These are phyloP conservation scores for Apiosordaria backusii DNA, from an alignment of 495 filamentous ascomycete species.

Conservation along the genomic window DNA sequence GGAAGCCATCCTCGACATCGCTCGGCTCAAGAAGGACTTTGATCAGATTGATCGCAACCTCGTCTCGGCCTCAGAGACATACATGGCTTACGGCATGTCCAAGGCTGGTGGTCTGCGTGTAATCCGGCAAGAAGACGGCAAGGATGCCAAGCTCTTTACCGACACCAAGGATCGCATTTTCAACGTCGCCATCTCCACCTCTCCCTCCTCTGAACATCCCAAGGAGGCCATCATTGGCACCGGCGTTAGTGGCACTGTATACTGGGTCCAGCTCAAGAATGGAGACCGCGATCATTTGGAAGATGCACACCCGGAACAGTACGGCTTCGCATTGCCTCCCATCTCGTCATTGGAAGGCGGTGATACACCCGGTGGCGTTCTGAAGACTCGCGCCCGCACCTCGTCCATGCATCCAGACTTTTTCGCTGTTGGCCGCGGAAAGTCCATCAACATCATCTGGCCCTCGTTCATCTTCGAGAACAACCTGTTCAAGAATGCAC, in stretches of 20 bases:
- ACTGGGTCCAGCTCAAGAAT: slow-evolving; percentile 77
- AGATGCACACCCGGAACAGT: slow-evolving; percentile 64
- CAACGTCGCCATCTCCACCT: slow-evolving; percentile 77
- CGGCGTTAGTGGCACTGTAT: slow-evolving; percentile 87
- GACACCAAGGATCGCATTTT: slow-evolving; percentile 86
- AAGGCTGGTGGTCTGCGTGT: slow-evolving; percentile 89
- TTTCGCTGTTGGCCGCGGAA: slow-evolving; percentile 92
- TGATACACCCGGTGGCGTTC: slow-evolving; percentile 78
- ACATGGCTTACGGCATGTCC: slow-evolving; percentile 88
- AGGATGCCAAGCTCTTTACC: slow-evolving; percentile 83
- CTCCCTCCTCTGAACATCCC: slow-evolving; percentile 44
- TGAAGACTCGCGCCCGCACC: slow-evolving; percentile 91
- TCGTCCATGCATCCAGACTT: slow-evolving; percentile 84
- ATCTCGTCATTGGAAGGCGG: slow-evolving; percentile 64
- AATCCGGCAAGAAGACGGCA: slow-evolving; percentile 89
- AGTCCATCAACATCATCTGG: slow-evolving; percentile 89
- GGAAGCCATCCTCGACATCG: slow-evolving; percentile 79
- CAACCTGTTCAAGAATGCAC: slow-evolving; percentile 65
- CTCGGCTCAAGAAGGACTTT: slow-evolving; percentile 91
- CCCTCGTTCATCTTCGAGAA: slow-evolving; percentile 69
- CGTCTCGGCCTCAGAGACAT: slow-evolving; percentile 81
- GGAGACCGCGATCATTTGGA: slow-evolving; percentile 70
- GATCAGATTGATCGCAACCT: slow-evolving; percentile 94
- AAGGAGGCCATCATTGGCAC: slow-evolving; percentile 85
- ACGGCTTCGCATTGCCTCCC: slow-evolving; percentile 79